phyloP scores from a whole-genome alignment of 1,284 basidiomycete genomes.

The Malassezia cuniculi region DNA sequence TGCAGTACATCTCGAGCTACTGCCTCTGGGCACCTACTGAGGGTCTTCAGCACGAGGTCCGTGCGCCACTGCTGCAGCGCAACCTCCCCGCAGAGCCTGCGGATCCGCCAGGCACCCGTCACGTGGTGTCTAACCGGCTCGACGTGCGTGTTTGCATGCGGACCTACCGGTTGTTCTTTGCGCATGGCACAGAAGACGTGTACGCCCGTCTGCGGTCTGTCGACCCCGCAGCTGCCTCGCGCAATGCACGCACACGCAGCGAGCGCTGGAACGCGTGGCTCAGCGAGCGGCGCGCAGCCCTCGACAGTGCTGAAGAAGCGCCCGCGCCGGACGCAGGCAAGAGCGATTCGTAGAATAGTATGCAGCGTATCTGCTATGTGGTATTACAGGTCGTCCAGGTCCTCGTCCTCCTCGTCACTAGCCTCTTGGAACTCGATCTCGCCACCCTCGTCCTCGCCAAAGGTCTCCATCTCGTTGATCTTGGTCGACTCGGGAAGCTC shows the following conservation, averaged over 20 bases:
- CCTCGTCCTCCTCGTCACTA: constrained; percentile 37
- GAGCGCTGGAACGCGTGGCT: constrained; percentile 30
- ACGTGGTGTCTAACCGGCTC: constrained; percentile 52
- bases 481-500: constrained; percentile 95
- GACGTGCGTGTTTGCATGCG: constrained; percentile 45
- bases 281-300: constrained; percentile 20
- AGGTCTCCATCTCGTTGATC: constrained; percentile 93
- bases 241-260: constrained; percentile 12
- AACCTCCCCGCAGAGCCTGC: constrained; percentile 12
- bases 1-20: constrained; percentile 77
- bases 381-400: constrained; percentile 24
- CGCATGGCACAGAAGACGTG: constrained; percentile 45
- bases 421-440: constrained; percentile 46
- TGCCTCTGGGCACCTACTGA: constrained; percentile 47
- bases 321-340: neutral
- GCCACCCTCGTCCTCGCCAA: constrained; percentile 63
- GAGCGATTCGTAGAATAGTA: too few species aligned
- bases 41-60: constrained; percentile 29
- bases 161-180: constrained; percentile 48
- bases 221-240: constrained; percentile 14
- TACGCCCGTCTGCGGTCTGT: constrained; percentile 31
- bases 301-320: constrained; percentile 13
- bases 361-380: neutral
- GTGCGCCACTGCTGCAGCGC: constrained; percentile 37
- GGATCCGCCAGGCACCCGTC: constrained; percentile 16